phyloP scores from a whole-genome alignment of 2,329 filamentous ascomycete species.

The Microsporum ferrugineum region DNA sequence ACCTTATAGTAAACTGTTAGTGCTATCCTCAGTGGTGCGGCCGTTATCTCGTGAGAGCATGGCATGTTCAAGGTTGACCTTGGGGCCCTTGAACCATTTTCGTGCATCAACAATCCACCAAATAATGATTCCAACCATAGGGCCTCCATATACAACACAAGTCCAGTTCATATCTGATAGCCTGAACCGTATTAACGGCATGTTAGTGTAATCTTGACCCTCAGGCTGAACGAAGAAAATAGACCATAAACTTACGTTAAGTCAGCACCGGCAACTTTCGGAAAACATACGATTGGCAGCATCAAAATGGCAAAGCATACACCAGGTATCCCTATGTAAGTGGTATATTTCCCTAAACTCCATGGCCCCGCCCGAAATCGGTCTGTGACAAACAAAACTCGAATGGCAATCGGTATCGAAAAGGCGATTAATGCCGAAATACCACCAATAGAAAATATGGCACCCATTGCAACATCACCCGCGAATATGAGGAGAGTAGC shows the following conservation, averaged over 20 bases:
- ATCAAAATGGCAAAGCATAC: conserved; percentile 53
- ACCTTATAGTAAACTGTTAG: not conserved
- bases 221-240: not conserved
- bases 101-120: conserved; percentile 55
- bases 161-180: conserved; percentile 56
- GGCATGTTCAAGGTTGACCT: conserved; percentile 52
- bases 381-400: conserved; percentile 44
- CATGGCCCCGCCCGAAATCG: conserved; percentile 56
- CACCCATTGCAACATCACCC: conserved; percentile 51
- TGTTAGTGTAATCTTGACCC: not conserved
- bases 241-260: conserved; percentile 31
- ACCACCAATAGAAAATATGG: conserved; percentile 59
- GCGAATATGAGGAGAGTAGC: conserved; percentile 55
- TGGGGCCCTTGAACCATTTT: conserved; percentile 61
- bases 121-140: conserved; percentile 47
- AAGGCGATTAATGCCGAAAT: conserved; percentile 53
- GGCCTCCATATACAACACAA: conserved; percentile 52
- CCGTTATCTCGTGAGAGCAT: conserved; percentile 1
- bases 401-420: conserved; percentile 34
- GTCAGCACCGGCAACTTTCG: conserved; percentile 45
- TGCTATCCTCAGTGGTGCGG: not conserved
- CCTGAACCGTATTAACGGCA: conserved; percentile 17
- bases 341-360: conserved; percentile 52
- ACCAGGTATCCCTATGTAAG: conserved; percentile 46
- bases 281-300: conserved; percentile 57